Base-by-base conservation (phyloP, 352 stramenopile species). In the Phytophthora litchii region DNA sequence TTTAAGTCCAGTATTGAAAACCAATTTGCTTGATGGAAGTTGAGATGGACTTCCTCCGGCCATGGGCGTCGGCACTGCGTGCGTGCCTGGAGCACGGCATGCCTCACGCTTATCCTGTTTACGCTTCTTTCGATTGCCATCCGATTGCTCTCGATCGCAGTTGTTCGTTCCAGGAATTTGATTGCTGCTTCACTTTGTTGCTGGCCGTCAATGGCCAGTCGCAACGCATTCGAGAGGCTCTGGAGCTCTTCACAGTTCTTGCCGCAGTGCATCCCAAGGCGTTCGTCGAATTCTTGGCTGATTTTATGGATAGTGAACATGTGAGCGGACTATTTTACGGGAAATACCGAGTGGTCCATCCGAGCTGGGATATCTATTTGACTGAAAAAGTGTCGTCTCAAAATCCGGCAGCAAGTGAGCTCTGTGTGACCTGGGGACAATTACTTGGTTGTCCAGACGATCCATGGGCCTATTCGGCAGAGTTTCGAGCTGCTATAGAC, bases 171-270 rank as follows among this genome's bases (percentile, higher is more conserved):
- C 34, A 17, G 34, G 34, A 38, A 9, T 7, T 38, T 1, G 34
- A 38, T 6, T 38, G 34, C 13, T 6, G 4, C 4, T 17, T 38
- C 14, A 38, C 14, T 7, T 5, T 38, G 13, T 34, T 11, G 4
- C 2, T 38, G 2, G 2, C 34, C 13, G 14, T 38, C 34, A 38
- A 38, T 38, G 34, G 12, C 10, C 34, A 17, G 34, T 17, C 34
- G 34, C 34, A 38, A 23, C 12, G 20, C 20, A 10, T 21, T 16
- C 41, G 41, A 13, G 41, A 47, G 41, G 41, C 41, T 47, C 41
- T 47, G 41, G 41, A 47, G 13, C 41, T 31, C 10, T 35, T 47
- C 20, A 47, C 41, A 20, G 41, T 47, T 20, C 20, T 47, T 11
- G 41, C 41, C 5, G 41, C 41, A 3, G 41, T 47, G 19, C 17